Base-by-base conservation (phyloP, 805 yeast genomes). In the Candida insectorum region DNA sequence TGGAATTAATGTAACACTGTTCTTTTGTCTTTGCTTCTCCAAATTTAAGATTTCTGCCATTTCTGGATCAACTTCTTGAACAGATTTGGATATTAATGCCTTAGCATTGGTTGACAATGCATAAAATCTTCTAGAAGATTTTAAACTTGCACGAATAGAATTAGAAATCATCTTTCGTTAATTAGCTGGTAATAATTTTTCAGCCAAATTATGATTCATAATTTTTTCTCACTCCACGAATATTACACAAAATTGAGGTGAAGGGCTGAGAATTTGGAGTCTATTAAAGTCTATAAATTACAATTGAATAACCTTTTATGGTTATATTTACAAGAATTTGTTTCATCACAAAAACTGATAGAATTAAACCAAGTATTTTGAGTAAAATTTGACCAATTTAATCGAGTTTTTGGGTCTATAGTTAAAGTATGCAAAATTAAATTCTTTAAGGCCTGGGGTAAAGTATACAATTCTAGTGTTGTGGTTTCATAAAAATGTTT, bases 1-100 rank as follows among this genome's bases (percentile, higher is more conserved):
- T 20, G 98, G 96, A 62, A 93, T 93, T 60, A 93, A 76, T 29
- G 86, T 91, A 51, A 93, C 83, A 27, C 97, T 89, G 64, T 85
- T 88, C 62, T 79, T 82, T 73, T 93, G 98, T 73, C 98, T 87
- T 48, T 71, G 71, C 58, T 81, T 82, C 69, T 93, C 98, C 59
- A 73, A 74, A 44, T 74, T 69, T 57, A 89, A 69, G 59, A 91
- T 88, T 33, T 75, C 70, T 44, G 77, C 78, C 69, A 89, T 86
- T 59, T 89, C 96, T 28, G 94, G 91, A 57, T 88, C 97, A 43
- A 80, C 76, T 37, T 80, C 86, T 43, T 54, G 53, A 26, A 75
- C 73, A 31, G 73, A 69, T 56, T 77, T 75, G 45, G 82, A 79
- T 45, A 83, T 77, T 64, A 83, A 67, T 33, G 73, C 69, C 60